Conservation (phyloP, 192 early-diverging fungal species). For the Backusella macrospora region DNA sequence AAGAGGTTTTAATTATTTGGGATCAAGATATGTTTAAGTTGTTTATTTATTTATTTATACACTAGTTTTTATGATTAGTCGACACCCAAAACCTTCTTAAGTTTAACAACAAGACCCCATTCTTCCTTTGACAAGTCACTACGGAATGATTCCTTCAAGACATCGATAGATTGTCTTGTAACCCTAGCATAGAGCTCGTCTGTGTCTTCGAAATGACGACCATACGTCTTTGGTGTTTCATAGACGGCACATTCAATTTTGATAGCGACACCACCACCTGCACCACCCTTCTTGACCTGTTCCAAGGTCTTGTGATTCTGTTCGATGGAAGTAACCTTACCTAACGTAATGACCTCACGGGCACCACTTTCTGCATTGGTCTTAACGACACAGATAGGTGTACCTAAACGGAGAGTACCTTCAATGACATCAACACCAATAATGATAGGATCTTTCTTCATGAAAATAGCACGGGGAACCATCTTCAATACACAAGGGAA, state of each 20-base stretch:
- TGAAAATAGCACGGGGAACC: slow-evolving; percentile 88
- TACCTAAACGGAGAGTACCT: slow-evolving; percentile 85
- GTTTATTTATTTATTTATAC: slow-evolving; percentile 5
- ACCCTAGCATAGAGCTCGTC: slow-evolving; percentile 83
- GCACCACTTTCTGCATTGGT: slow-evolving; percentile 73
- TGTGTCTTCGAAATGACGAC: slow-evolving; percentile 87
- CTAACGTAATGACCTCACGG: slow-evolving; percentile 72
- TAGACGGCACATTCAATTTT: slow-evolving; percentile 86
- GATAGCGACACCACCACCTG: slow-evolving; percentile 86
- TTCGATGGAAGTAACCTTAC: slow-evolving; percentile 91
- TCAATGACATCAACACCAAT: slow-evolving; percentile 96
- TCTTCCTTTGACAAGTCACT: slow-evolving; percentile 90
- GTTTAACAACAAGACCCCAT: slow-evolving; percentile 77
- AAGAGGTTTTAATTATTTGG: no score
- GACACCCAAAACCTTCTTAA: slow-evolving; percentile 67
- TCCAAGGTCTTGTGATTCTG: slow-evolving; percentile 87
- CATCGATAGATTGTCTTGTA: slow-evolving; percentile 89
- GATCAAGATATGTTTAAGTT: background rate
- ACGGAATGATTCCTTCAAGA: slow-evolving; percentile 93
- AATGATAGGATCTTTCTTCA: slow-evolving; percentile 93
- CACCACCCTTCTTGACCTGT: slow-evolving; percentile 78
- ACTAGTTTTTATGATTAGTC: slow-evolving; percentile 25
- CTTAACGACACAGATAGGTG: slow-evolving; percentile 89
- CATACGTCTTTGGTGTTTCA: slow-evolving; percentile 87
- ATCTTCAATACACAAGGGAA: slow-evolving; percentile 95